Base-by-base conservation (phyloP, 768 basidiomycete genomes). In the Leucocoprinus birnbaumii region DNA sequence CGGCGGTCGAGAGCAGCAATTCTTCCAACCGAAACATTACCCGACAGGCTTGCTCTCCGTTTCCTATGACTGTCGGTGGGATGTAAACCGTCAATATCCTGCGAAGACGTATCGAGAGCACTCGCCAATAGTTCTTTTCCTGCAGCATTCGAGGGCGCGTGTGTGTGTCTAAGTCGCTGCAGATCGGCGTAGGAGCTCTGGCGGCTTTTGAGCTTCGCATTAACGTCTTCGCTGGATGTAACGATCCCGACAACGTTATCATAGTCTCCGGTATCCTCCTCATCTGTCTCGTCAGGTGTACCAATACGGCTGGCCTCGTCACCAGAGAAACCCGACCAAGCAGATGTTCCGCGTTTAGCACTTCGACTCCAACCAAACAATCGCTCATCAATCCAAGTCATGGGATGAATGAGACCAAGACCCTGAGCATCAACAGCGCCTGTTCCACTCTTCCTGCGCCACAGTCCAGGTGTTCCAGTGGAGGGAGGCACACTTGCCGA, bases 351-450 rank as follows among this genome's bases (percentile, higher is more conserved):
- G 46, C 82, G 83, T 47, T 71, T 74, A 1, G 89, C 80, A 61
- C 87, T 91, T 51, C 83, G 79, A 68, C 85, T 86, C 94, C 91
- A 96, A 42, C 94, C 94, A 65, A 96, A 97, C 22, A 97, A 78
- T 7, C 91, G 85, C 70, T 96, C 94, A 67, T 97, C 94, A 14
- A 96, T 80, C 93, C 93, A 96, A 13, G 88, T 86, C 89, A 96
- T 94, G 0, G 94, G 94, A 70, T 97, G 93, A 13, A 85, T 89
- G 31, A 95, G 78, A 25, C 92, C 80, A 49, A 87, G 83, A 42
- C 89, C 90, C 71, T 92, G 90, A 0, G 87, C 88, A 66, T 91
- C 90, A n/a, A 91, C 85, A 31, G 87, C 89, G 22, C 89, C 89
- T 40, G 82, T 86, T 31, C 85, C 83, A 61, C 86, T 89, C 71